Evolutionary conservation across 495 filamentous ascomycete genomes (phyloP).

Genomic region (Cetradonia linearis): DNA sequence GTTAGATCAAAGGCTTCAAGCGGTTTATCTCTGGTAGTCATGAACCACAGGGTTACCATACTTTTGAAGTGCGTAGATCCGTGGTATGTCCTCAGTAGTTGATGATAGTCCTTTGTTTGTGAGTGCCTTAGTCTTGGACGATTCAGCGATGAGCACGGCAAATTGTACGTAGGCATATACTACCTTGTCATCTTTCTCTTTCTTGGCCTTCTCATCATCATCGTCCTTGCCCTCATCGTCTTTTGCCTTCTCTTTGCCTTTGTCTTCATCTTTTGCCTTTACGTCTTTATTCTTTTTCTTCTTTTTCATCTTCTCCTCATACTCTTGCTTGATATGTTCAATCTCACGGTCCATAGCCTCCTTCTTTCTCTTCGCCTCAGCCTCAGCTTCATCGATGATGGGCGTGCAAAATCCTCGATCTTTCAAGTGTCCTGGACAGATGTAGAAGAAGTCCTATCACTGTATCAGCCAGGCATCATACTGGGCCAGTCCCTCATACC

Average conservation of each 20-base stretch:
- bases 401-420: slow-evolving; percentile 74
- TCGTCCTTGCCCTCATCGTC: slow-evolving; percentile 37
- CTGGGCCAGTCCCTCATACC: slow-evolving; percentile 37
- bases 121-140: slow-evolving; percentile 24
- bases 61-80: slow-evolving; percentile 82
- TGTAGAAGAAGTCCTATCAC: slow-evolving; percentile 82
- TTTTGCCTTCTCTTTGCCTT: slow-evolving; percentile 32
- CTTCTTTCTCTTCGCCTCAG: slow-evolving; percentile 54
- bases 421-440: slow-evolving; percentile 74
- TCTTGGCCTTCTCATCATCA: slow-evolving; percentile 40
- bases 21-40: not conserved
- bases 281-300: slow-evolving; percentile 46
- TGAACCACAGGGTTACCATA: slow-evolving; percentile 30
- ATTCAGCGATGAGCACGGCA: slow-evolving; percentile 3
- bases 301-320: slow-evolving; percentile 59
- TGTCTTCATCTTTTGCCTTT: slow-evolving; percentile 23
- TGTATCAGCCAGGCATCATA: slow-evolving; percentile 11
- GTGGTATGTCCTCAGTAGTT: slow-evolving; percentile 42
- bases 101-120: slow-evolving; percentile 28
- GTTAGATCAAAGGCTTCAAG: slow-evolving; percentile 21
- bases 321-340: slow-evolving; percentile 72
- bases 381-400: slow-evolving; percentile 65
- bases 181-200: slow-evolving; percentile 50
- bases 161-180: not conserved
- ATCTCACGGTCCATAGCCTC: slow-evolving; percentile 61